These are phyloP conservation scores for Otatea glauca DNA, from an alignment of 176 grass and related monocot genomes.

Conservation along the genomic window DNA sequence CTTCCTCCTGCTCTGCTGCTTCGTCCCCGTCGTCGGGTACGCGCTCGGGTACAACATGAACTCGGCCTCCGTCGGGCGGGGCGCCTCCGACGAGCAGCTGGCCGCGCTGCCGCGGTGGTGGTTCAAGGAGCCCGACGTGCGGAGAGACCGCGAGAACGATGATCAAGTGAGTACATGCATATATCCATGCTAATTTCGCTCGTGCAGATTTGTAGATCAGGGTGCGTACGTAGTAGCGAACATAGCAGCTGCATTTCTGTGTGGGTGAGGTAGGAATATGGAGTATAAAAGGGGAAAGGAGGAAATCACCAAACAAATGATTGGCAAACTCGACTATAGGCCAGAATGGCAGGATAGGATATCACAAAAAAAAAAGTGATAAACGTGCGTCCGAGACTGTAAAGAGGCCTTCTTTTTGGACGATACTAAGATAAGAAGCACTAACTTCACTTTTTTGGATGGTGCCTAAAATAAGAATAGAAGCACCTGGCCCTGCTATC, in stretches of 20 bases:
- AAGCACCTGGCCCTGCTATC: not conserved
- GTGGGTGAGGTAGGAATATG: not conserved
- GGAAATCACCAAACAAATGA: constrained; percentile 34
- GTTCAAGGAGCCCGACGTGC: constrained; percentile 65
- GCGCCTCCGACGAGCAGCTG: constrained; percentile 90
- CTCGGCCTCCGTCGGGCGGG: constrained; percentile 67
- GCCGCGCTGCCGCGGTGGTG: constrained; percentile 70
- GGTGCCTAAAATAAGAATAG: constrained; percentile 3
- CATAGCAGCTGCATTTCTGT: constrained; percentile 5
- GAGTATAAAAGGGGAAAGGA: not conserved
- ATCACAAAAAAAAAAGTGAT: not conserved
- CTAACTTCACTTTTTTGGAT: constrained; percentile 35
- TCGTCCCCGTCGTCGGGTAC: constrained; percentile 76
- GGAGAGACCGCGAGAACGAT: constrained; percentile 38
- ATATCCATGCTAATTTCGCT: not conserved
- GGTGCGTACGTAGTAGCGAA: constrained; percentile 20
- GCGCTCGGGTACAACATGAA: constrained; percentile 93
- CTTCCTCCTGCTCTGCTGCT: constrained; percentile 95
- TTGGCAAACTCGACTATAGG: constrained; percentile 29
- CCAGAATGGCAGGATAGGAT: constrained; percentile 11
- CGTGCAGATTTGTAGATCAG: not conserved
- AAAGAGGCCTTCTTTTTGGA: constrained; percentile 21
- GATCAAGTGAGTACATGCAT: constrained; percentile 54
- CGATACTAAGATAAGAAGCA: constrained; percentile 41
- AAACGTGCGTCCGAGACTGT: constrained; percentile 41